Conservation (phyloP, 2,329 filamentous ascomycete species). For the Emergomyces pasteurianus region DNA sequence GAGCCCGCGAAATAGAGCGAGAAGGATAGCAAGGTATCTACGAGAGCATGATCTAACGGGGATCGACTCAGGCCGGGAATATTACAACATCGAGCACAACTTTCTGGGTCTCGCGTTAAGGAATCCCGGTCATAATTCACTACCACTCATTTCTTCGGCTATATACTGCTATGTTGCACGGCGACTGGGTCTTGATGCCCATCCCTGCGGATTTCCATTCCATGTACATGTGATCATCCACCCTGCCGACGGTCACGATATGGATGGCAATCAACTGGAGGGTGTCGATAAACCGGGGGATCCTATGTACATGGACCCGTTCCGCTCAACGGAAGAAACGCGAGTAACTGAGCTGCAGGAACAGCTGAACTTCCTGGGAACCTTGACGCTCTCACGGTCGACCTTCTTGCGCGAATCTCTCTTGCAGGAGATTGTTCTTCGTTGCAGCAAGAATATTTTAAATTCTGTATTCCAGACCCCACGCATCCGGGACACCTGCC, state of each 20-base stretch:
- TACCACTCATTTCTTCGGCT: conserved; percentile 74
- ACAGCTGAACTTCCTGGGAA: conserved; percentile 45
- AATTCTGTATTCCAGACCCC: conserved; percentile 50
- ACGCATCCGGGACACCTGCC: conserved; percentile 25
- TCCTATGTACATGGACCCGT: conserved; percentile 76
- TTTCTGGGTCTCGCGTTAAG: conserved; percentile 73
- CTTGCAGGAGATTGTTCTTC: conserved; percentile 56
- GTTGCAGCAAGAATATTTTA: conserved; percentile 70
- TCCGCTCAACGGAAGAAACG: conserved; percentile 57
- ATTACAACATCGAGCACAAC: conserved; percentile 73
- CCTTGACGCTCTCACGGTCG: conserved; percentile 25
- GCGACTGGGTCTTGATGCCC: conserved; percentile 61
- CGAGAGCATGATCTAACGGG: conserved; percentile 57
- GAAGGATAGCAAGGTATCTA: conserved; percentile 58
- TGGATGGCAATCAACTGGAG: conserved; percentile 40
- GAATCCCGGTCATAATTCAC: conserved; percentile 59
- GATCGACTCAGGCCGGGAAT: conserved; percentile 54
- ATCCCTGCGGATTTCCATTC: conserved; percentile 68
- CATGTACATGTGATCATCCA: conserved; percentile 75
- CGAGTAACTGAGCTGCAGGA: conserved; percentile 45
- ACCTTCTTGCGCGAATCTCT: conserved; percentile 53
- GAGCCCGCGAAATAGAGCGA: conserved; percentile 55
- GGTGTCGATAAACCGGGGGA: conserved; percentile 20
- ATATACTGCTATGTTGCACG: conserved; percentile 75
- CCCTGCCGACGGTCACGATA: conserved; percentile 46